Percentiles rank a stretch among this genome's conserved stretches.
Conservation (phyloP, 768 basidiomycete genomes). For the Suillus subluteus region DNA sequence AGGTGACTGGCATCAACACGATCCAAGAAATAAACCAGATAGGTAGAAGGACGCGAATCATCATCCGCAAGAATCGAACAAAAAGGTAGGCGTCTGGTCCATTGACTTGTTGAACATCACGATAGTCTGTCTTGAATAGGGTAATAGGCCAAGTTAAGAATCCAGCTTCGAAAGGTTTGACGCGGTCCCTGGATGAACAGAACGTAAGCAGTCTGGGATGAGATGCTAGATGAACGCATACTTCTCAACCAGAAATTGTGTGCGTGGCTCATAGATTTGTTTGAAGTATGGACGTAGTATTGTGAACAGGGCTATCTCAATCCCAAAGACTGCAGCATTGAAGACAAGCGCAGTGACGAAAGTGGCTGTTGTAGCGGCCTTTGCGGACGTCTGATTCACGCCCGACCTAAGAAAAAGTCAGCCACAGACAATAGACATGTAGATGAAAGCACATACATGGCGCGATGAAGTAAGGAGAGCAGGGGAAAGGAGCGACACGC, state of each 20-base stretch:
- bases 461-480: neutral
- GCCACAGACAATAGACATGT: neutral
- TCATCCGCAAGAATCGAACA: constrained; percentile 86
- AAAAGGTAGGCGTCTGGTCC: constrained; percentile 94
- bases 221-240: constrained; percentile 30
- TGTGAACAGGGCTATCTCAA: constrained; percentile 79
- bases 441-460: constrained; percentile 25
- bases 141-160: constrained; percentile 69
- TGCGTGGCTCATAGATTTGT: constrained; percentile 86
- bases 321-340: constrained; percentile 74
- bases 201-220: constrained; percentile 10
- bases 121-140: constrained; percentile 64
- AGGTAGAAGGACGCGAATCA: constrained; percentile 80
- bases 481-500: neutral
- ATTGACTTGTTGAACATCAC: constrained; percentile 64
- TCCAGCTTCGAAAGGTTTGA: constrained; percentile 50
- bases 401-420: constrained; percentile 38
- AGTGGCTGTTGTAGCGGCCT: constrained; percentile 69
- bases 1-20: constrained; percentile 77
- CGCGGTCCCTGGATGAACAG: constrained; percentile 52
- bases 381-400: constrained; percentile 38
- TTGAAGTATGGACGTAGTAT: constrained; percentile 84
- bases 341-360: constrained; percentile 87
- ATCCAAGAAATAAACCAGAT: constrained; percentile 92
- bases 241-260: constrained; percentile 57